Conservation (phyloP, 306 rosid species). For the Elaeagnus macrophylla region DNA sequence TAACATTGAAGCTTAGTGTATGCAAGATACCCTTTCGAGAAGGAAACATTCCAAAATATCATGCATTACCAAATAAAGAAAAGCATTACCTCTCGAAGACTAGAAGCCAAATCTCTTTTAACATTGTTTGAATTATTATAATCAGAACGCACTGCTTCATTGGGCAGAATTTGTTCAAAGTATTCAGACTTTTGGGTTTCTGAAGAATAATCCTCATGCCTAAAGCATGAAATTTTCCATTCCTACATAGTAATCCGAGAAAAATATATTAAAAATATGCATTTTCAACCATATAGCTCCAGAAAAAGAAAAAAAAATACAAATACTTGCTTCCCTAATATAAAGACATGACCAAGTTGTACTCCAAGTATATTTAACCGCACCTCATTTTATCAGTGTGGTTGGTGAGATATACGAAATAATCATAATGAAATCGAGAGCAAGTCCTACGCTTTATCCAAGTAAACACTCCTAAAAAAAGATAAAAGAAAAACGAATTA, state of each 20-base stretch:
- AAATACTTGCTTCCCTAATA: no score
- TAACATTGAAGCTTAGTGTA: no score
- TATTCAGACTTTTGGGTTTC: constrained; percentile 46
- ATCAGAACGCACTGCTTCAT: constrained; percentile 46
- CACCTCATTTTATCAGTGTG: no score
- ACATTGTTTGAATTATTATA: constrained; percentile 24
- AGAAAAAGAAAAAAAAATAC: no score
- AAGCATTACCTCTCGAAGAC: constrained; percentile 39
- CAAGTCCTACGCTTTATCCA: no score
- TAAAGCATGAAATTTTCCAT: constrained; percentile 63
- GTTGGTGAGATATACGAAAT: no score
- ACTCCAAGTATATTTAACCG: no score
- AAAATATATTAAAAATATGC: not conserved
- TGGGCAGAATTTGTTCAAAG: constrained; percentile 14
- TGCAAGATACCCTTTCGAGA: not conserved
- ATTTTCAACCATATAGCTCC: not conserved
- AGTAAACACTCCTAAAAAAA: no score
- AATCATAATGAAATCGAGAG: no score
- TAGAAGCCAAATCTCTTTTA: constrained; percentile 33
- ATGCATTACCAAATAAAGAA: constrained; percentile 9
- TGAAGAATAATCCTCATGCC: constrained; percentile 51
- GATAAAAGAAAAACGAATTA: no score
- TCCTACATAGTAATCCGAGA: constrained; percentile 37
- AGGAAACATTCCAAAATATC: not conserved
- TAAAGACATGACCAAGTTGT: no score